Evolutionary conservation across 331 rosid genomes (phyloP).

Genomic region (Arachis monticola): DNA sequence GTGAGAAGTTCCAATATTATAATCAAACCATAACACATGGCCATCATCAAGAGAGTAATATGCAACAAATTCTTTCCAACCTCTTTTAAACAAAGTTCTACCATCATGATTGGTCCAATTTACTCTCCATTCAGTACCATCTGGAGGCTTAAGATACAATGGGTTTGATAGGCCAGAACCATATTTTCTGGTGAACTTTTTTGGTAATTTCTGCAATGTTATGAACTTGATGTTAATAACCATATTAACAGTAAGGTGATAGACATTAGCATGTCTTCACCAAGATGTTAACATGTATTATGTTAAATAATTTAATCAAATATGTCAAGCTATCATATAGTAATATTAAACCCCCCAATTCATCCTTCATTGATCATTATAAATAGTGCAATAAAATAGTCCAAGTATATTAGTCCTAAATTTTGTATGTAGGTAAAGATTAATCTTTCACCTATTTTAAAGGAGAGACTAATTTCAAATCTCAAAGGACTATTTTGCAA

Average conservation of each 20-base stretch:
- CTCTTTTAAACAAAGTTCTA: slow-evolving; percentile 36
- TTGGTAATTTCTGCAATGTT: slow-evolving; percentile 30
- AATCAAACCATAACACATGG: slow-evolving; percentile 32
- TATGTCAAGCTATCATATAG: not conserved
- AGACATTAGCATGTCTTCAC: too few species aligned
- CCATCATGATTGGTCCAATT: slow-evolving; percentile 27
- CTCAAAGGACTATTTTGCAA: too few species aligned
- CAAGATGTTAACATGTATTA: too few species aligned
- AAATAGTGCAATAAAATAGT: too few species aligned
- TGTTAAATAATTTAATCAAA: too few species aligned
- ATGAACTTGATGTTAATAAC: not conserved
- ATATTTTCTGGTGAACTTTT: slow-evolving; percentile 15
- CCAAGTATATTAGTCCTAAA: too few species aligned
- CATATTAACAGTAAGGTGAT: not conserved
- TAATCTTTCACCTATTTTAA: too few species aligned
- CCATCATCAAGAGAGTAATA: slow-evolving; percentile 41
- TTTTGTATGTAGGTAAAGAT: too few species aligned
- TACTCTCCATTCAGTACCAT: slow-evolving; percentile 39
- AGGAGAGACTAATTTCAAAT: too few species aligned
- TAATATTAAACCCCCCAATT: too few species aligned
- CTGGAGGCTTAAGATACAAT: slow-evolving; percentile 43
- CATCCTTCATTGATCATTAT: too few species aligned
- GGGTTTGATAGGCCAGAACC: slow-evolving; percentile 17
- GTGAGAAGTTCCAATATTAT: not conserved
- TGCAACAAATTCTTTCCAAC: slow-evolving; percentile 28